Conservation (phyloP, 2,329 filamentous ascomycete species). For the Penicillium sp. region DNA sequence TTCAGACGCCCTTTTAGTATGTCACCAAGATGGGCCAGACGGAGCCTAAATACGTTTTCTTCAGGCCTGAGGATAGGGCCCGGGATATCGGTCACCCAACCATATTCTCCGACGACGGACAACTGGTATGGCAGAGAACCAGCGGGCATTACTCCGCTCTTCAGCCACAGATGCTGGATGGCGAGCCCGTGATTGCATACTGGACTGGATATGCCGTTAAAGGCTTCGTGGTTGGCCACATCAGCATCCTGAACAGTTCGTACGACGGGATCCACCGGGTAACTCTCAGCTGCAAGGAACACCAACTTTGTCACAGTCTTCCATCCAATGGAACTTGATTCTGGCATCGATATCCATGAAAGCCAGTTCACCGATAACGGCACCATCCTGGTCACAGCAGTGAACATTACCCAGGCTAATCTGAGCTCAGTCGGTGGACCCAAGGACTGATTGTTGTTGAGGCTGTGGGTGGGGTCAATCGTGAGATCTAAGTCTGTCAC, state of each 20-base stretch:
- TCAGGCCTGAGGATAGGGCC: slow-evolving; percentile 19
- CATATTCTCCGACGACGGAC: slow-evolving; percentile 29
- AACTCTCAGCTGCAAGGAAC: slow-evolving; percentile 20
- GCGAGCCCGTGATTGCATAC: slow-evolving; percentile 31
- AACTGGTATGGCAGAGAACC: slow-evolving; percentile 33
- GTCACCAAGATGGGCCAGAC: slow-evolving; percentile 30
- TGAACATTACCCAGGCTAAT: slow-evolving; percentile 31
- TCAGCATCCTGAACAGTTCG: slow-evolving; percentile 30
- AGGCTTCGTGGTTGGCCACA: slow-evolving; percentile 26
- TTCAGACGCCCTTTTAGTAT: slow-evolving; percentile 19
- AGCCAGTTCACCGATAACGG: slow-evolving; percentile 28
- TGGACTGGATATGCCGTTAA: slow-evolving; percentile 28
- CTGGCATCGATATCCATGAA: slow-evolving; percentile 34
- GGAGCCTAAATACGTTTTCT: slow-evolving; percentile 30
- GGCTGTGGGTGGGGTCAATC: slow-evolving; percentile 22
- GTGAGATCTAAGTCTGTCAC: slow-evolving; percentile 15
- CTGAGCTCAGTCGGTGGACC: slow-evolving; percentile 31
- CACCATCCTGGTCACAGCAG: slow-evolving; percentile 31
- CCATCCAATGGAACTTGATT: slow-evolving; percentile 19
- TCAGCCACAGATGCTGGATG: slow-evolving; percentile 29
- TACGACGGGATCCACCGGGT: slow-evolving; percentile 32
- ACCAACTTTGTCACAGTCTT: slow-evolving; percentile 21
- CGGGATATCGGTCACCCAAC: slow-evolving; percentile 17
- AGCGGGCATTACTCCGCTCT: slow-evolving; percentile 25
- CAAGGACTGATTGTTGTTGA: slow-evolving; percentile 26